Base-by-base conservation (phyloP, 352 stramenopile species). In the Globisporangium nodosum region DNA sequence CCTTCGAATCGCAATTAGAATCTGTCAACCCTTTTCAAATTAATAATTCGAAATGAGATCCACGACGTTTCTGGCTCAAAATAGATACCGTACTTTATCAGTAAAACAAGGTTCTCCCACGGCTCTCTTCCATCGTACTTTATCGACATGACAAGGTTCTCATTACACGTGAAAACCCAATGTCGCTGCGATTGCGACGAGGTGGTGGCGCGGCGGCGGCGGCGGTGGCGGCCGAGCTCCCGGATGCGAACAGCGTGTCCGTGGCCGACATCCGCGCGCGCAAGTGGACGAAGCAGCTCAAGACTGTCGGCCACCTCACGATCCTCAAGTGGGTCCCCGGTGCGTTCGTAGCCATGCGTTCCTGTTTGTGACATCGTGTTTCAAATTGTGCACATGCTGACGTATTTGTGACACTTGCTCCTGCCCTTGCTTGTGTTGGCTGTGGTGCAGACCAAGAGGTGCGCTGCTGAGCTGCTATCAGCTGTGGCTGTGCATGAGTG, bases 291-390 rank as follows among this genome's bases (percentile, higher is more conserved):
- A 85, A 80, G 58, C 76, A 90, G 65, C 39, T 77, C 31, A 85
- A 81, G 56, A 86, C 66, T 0, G 75, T 92, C n/a, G 82, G 80
- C 37, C 82, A 92, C 43, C 68, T 92, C 58, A 70, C 70, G 47
- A 74, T 92, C 55, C 66, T 72, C 43, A 92, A 92, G 46, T 92
- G 82, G 82, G 69, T 88, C 24, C 78, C 82, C 15, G 80, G 82
- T 90, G 60, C 35, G 73, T 39, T 0, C 12, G 8, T 5, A 7
- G 5, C 5, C 18, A 11, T 5, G 15, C 18, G 40, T 46, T n/a
- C 40, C 13, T 16, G 9, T 21, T 11, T 21, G 7, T 48, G 13
- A 13, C 35, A 42, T 1, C 31, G n/a, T 48, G 21, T 13, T 27
- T 5, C 43, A 45, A 9, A 18, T 49, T 48, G n/a, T 5, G 40